Percentiles rank a stretch among this genome's conserved stretches.
Conservation (phyloP, 306 rosid genomes). For the Hippophae rhamnoides region DNA sequence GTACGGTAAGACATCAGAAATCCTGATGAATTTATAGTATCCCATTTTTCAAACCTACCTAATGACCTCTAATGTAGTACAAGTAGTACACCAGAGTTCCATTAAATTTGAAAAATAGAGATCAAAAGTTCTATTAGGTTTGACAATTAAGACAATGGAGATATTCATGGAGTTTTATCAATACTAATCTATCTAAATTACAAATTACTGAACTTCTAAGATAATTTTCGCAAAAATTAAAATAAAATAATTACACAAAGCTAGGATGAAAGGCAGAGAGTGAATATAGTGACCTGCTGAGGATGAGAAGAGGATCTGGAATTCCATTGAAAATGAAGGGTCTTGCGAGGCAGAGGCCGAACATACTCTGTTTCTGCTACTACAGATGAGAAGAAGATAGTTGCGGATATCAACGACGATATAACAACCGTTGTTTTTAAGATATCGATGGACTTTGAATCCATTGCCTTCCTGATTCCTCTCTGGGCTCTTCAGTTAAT, state of each 20-base stretch:
- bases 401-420: slow-evolving; percentile 21
- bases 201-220: background rate
- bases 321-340: slow-evolving; percentile 51
- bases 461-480: slow-evolving; percentile 24
- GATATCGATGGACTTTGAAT: slow-evolving; percentile 17
- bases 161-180: too few species aligned
- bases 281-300: slow-evolving; percentile 44
- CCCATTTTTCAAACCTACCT: too few species aligned
- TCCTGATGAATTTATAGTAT: too few species aligned
- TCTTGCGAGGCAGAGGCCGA: slow-evolving; percentile 71
- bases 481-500: too few species aligned
- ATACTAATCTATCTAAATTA: background rate
- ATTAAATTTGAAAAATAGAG: too few species aligned
- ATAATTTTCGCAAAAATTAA: slow-evolving; percentile 1
- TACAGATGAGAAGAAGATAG: slow-evolving; percentile 4
- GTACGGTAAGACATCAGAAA: too few species aligned
- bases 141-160: too few species aligned
- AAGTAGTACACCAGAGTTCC: too few species aligned
- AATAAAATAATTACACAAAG: slow-evolving; percentile 2
- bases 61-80: too few species aligned
- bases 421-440: slow-evolving; percentile 5
- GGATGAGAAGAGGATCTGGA: slow-evolving; percentile 42
- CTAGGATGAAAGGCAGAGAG: slow-evolving; percentile 1
- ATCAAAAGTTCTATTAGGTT: too few species aligned
- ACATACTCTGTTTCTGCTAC: slow-evolving; percentile 43